Evolutionary conservation across 176 grass and related monocot species (phyloP).

Genomic region (Zea luxurians): DNA sequence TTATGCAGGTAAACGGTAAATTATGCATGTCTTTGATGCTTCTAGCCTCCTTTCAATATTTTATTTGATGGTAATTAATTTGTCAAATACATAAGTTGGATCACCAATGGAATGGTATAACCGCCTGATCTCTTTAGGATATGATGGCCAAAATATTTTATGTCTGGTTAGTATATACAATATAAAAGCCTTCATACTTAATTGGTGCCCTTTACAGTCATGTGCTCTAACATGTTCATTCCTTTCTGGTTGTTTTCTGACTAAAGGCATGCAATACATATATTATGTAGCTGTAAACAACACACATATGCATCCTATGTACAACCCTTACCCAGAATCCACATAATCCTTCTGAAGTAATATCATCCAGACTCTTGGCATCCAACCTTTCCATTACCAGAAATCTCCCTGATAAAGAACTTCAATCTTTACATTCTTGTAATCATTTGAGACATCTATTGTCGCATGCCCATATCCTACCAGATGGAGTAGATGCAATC

Average conservation of each 20-base stretch:
- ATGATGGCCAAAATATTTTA: slow-evolving; percentile 70
- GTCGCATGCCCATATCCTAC: slow-evolving; percentile 56
- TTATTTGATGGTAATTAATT: slow-evolving; percentile 11
- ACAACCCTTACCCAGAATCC: slow-evolving; percentile 64
- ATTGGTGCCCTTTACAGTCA: not conserved
- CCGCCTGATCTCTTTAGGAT: slow-evolving; percentile 52
- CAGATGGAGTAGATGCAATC: slow-evolving; percentile 77
- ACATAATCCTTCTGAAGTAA: slow-evolving; percentile 51
- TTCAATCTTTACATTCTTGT: slow-evolving; percentile 60
- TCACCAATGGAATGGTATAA: slow-evolving; percentile 69
- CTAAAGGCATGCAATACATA: slow-evolving; percentile 53
- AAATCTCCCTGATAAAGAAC: slow-evolving; percentile 69
- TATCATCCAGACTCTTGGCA: slow-evolving; percentile 51
- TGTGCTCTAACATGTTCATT: slow-evolving; percentile 8
- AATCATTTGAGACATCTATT: slow-evolving; percentile 70
- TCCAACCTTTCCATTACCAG: slow-evolving; percentile 27
- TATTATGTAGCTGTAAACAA: slow-evolving; percentile 62
- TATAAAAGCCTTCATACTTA: not conserved
- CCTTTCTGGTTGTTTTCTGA: slow-evolving; percentile 42
- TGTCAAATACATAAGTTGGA: slow-evolving; percentile 55
- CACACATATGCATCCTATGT: slow-evolving; percentile 59
- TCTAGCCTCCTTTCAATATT: not conserved
- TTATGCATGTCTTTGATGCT: not conserved
- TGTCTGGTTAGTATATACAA: slow-evolving; percentile 50
- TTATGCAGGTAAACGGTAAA: slow-evolving; percentile 46